These are phyloP conservation scores for Alternaria gansuensis DNA, from an alignment of 2,329 filamentous ascomycete genomes.

Conservation along the genomic window DNA sequence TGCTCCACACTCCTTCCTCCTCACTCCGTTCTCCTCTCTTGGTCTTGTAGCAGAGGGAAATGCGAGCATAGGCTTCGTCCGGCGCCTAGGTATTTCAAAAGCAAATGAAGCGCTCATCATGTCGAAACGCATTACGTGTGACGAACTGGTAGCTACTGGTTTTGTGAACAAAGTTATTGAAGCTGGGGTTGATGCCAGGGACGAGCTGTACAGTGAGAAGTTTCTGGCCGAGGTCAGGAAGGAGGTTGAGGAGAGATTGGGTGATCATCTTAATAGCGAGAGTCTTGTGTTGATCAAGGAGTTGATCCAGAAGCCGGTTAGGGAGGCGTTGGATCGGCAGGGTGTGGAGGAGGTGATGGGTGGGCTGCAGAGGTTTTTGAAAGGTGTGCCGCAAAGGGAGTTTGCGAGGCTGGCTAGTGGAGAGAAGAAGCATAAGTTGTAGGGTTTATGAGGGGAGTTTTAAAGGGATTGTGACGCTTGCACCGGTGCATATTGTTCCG, in stretches of 20 bases:
- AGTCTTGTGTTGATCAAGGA: constrained; percentile 86
- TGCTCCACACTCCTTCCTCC: constrained; percentile 79
- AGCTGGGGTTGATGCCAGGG: constrained; percentile 59
- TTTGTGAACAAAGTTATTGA: constrained; percentile 87
- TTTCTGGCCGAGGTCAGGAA: constrained; percentile 76
- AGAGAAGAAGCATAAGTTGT: constrained; percentile 95
- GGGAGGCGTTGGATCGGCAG: constrained; percentile 76
- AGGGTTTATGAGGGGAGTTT: constrained; percentile 25
- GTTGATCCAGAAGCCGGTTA: constrained; percentile 77
- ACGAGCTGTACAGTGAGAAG: constrained; percentile 62
- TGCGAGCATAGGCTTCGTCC: constrained; percentile 78
- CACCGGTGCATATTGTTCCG: too few species aligned
- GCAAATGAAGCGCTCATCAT: constrained; percentile 95
- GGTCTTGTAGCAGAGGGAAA: constrained; percentile 91
- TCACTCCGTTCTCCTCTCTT: constrained; percentile 90
- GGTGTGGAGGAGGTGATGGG: constrained; percentile 86
- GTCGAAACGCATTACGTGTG: constrained; percentile 77
- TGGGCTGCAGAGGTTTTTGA: constrained; percentile 81
- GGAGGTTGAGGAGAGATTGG: constrained; percentile 83
- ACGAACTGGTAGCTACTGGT: constrained; percentile 77
- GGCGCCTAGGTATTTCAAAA: constrained; percentile 78
- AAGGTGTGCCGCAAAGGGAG: constrained; percentile 84
- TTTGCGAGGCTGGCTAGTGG: constrained; percentile 85
- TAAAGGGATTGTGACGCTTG: too few species aligned
- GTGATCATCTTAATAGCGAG: constrained; percentile 79